Evolutionary conservation across 2,329 filamentous ascomycete genomes (phyloP).

Genomic region (Cylindrodendrum hubeiense): DNA sequence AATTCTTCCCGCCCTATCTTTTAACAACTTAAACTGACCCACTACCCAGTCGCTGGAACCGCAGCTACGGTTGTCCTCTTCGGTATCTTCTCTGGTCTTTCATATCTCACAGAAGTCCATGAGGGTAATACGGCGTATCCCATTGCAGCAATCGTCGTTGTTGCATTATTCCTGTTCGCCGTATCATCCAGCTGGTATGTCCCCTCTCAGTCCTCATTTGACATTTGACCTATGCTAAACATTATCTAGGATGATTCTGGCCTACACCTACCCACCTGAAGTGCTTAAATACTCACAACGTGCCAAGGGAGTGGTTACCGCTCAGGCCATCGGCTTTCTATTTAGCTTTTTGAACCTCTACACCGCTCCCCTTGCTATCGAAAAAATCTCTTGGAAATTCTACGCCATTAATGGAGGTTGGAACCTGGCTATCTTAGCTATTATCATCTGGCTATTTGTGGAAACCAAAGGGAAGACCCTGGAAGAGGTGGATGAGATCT

Average conservation of each 20-base stretch:
- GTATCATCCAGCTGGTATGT: conserved; percentile 26
- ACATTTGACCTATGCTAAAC: neutral
- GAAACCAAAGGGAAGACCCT: conserved; percentile 26
- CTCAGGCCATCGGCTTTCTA: conserved; percentile 19
- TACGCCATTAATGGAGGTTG: conserved; percentile 20
- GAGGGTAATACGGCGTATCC: conserved; percentile 12
- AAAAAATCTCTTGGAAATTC: conserved; percentile 18
- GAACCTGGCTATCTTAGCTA: conserved; percentile 19
- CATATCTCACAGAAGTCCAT: conserved; percentile 2
- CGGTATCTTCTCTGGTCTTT: conserved; percentile 8
- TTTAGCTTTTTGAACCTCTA: conserved; percentile 27
- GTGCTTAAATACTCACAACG: conserved; percentile 22
- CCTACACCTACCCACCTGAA: conserved; percentile 17
- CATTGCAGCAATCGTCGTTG: conserved; percentile 17
- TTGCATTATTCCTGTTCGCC: conserved; percentile 17
- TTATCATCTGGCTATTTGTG: conserved; percentile 18
- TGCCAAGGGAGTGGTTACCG: conserved; percentile 21
- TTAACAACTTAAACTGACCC: too few relatives aligned
- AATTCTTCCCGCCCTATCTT: too few relatives aligned
- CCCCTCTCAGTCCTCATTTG: too few relatives aligned
- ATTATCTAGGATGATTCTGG: conserved; percentile 14
- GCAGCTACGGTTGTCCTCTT: neutral
- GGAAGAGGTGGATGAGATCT: conserved; percentile 24
- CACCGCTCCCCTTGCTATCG: conserved; percentile 19
- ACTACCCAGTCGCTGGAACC: neutral